Percentiles rank a stretch among this genome's conserved stretches.
These are phyloP conservation scores for Monilinia polystroma DNA, from an alignment of 2,329 filamentous ascomycete species.

Conservation along the genomic window DNA sequence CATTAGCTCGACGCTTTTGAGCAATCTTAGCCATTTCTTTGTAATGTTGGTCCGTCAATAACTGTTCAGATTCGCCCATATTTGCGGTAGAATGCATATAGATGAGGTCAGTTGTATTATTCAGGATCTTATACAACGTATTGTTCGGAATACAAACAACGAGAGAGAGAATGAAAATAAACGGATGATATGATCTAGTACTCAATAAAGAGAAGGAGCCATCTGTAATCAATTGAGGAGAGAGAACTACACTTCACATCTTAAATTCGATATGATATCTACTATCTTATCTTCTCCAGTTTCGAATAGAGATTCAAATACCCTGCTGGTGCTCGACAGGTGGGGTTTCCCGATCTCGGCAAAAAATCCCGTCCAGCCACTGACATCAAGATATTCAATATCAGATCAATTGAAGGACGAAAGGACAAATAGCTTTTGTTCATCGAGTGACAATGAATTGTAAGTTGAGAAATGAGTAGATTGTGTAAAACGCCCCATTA, in stretches of 20 bases:
- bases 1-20: conserved; percentile 40
- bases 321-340: conserved; percentile 4
- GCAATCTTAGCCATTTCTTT: conserved; percentile 43
- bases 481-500: no score
- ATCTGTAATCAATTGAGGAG: not conserved
- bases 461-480: not conserved
- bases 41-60: conserved; percentile 40
- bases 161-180: no score
- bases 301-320: not conserved
- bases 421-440: not conserved
- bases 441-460: not conserved
- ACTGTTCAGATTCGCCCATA: conserved; percentile 1
- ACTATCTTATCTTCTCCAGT: not conserved
- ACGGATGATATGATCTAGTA: not conserved
- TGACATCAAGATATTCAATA: not conserved
- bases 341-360: conserved; percentile 22
- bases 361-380: not conserved
- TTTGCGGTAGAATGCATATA: not conserved
- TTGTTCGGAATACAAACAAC: no score
- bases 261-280: not conserved
- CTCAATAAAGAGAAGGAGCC: not conserved
- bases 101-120: no score
- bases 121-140: no score
- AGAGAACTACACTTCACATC: not conserved
- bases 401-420: not conserved